A percentile compares a stretch with the other conserved stretches of the same genome.
Conservation (phyloP, 108 stramenopile species). For the Cyclotella baltica region DNA sequence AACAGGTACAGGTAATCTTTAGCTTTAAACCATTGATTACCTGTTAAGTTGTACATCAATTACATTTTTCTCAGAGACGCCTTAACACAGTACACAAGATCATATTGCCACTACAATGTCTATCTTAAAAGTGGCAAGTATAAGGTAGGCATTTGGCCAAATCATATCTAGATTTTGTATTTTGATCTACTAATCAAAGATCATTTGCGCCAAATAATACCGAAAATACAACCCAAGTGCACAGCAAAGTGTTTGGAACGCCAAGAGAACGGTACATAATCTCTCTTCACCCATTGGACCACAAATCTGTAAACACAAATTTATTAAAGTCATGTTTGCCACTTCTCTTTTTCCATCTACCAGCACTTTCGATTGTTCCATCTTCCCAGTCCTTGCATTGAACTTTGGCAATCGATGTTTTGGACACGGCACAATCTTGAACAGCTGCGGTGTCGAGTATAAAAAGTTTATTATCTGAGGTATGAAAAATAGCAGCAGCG, state of each 20-base stretch:
- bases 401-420: constrained; percentile 94
- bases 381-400: constrained; percentile 76
- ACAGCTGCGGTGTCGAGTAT: constrained; percentile 95
- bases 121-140: neutral
- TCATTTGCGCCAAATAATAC: constrained; percentile 75
- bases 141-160: neutral
- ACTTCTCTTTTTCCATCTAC: constrained; percentile 29
- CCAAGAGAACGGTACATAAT: constrained; percentile 79
- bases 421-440: constrained; percentile 95
- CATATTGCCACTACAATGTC: neutral
- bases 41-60: no score
- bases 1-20: no score
- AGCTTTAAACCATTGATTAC: no score
- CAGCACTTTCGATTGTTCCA: constrained; percentile 84
- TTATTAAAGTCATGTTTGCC: constrained; percentile 96
- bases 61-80: no score
- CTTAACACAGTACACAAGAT: no score
- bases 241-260: constrained; percentile 79
- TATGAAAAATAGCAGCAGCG: constrained; percentile 94
- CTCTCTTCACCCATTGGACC: constrained; percentile 92
- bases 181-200: constrained; percentile 59
- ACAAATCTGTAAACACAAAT: constrained; percentile 81
- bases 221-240: constrained; percentile 74
- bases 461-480: constrained; percentile 98
- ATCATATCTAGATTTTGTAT: no score